Evolutionary conservation across 1,284 basidiomycete species (phyloP), one percentile per base, ranked within the genome.

Genomic region (Meira nashicola): DNA sequence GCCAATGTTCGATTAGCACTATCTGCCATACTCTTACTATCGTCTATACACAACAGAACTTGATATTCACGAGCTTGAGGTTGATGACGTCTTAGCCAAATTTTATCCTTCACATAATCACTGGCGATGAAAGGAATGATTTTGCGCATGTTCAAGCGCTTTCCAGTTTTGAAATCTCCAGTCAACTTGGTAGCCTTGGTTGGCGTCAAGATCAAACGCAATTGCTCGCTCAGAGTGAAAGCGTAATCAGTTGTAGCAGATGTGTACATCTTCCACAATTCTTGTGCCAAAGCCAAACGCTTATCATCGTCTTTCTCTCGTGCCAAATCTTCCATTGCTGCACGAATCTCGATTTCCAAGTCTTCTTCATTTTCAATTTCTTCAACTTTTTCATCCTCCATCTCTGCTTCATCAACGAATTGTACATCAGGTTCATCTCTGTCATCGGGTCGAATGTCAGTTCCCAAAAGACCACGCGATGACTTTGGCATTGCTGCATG

Each of bases 81-180:
- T 61, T 90, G 87, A 4, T 93, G 96, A 33, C 95, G 85, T 28
- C 95, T 87, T 38, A 98, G 83, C 95, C 95, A 99, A 71, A 98
- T 98, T 82, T 95, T 95, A 83, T 99, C 95, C 80, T 98, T 98
- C 59, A 93, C 96, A 82, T 92, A 99, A 81, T 99, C 95, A 79
- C 89, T 92, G 9, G 95, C 95, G 68, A 99, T 94, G 82, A 96
- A 99, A 1, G 91, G 87, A 58, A 99, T 92, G 78, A 99, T 93
- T 82, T 95, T 95, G 79, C 94, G 92, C 94, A 99, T 97, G 80
- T 98, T 98, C 49, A 99, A 85, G 23, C 95, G 85, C 81, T 98
- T 99, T 55, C 95, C 95, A 0, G 91, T 96, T 48, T 94, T 89
- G 80, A 95, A 99, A 81, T 99, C 95, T 47, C 95, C 95, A 79